Conservation (phyloP, 2,329 filamentous ascomycete genomes). For the Fusarium protoensiforme region DNA sequence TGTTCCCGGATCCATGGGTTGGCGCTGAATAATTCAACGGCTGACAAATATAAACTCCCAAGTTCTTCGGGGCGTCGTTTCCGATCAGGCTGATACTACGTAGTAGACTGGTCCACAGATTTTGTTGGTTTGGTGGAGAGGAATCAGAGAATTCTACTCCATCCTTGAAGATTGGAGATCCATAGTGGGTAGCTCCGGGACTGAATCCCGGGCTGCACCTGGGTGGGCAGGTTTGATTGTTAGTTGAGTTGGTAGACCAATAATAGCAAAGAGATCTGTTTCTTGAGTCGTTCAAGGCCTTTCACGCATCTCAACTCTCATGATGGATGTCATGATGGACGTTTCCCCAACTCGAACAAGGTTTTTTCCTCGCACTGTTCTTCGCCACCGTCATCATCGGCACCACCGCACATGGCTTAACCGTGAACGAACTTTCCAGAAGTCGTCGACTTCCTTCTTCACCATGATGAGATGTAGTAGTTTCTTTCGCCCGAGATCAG, state of each 20-base stretch:
- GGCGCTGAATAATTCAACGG: slow-evolving; percentile 21
- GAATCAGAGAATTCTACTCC: neutral
- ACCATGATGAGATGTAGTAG: neutral
- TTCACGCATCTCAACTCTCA: neutral
- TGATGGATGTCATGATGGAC: neutral
- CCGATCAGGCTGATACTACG: neutral
- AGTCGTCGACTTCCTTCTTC: neutral
- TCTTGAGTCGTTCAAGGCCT: neutral
- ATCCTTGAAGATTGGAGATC: neutral
- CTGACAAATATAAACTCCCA: neutral
- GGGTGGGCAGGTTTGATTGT: neutral
- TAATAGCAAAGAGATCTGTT: neutral
- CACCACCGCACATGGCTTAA: neutral
- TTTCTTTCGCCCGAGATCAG: neutral
- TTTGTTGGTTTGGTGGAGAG: neutral
- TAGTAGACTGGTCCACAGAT: neutral
- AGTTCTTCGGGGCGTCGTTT: neutral
- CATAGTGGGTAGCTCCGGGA: neutral
- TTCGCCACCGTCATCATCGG: neutral
- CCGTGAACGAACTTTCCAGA: neutral
- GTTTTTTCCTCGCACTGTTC: neutral
- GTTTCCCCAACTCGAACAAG: neutral
- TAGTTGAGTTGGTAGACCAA: neutral
- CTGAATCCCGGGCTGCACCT: neutral
- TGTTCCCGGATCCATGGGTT: neutral